Conservation (phyloP, 768 basidiomycete genomes). For the Kondoa malvinella region DNA sequence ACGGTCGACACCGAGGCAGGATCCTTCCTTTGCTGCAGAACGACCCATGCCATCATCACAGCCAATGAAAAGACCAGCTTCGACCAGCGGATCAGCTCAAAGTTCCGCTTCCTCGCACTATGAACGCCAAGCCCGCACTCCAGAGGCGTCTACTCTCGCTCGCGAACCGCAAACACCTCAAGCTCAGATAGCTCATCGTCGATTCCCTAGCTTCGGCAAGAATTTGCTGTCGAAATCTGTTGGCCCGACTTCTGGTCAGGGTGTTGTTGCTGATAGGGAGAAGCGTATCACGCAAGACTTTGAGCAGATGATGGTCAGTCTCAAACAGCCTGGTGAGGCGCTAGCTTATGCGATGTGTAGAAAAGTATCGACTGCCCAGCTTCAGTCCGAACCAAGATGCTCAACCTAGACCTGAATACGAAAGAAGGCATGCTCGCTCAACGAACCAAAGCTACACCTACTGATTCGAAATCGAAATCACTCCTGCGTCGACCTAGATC, state of each 20-base stretch:
- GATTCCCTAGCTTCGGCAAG: neutral
- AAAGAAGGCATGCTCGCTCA: slow-evolving; percentile 17
- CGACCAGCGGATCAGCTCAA: neutral
- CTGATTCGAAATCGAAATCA: neutral
- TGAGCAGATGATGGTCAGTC: slow-evolving; percentile 12
- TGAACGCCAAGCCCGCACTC: neutral
- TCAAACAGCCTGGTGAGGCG: neutral
- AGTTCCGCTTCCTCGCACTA: neutral
- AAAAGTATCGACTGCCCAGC: slow-evolving; percentile 8
- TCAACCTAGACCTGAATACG: slow-evolving; percentile 9
- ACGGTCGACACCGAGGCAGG: no score
- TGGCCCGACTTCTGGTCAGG: neutral
- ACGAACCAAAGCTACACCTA: neutral
- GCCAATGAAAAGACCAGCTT: no score
- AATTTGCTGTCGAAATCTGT: neutral
- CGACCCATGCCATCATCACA: no score
- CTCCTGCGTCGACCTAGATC: neutral
- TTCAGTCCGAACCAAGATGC: slow-evolving; percentile 10
- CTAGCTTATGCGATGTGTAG: neutral
- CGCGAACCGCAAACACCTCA: neutral
- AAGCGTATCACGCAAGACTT: neutral
- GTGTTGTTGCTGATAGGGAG: neutral
- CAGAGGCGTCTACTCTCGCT: neutral
- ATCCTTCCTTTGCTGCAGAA: no score
- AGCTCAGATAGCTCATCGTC: neutral